A percentile compares a stretch with the other conserved stretches of the same genome.
Conservation (phyloP, 2,329 filamentous ascomycete genomes). For the Orbilia quercus region DNA sequence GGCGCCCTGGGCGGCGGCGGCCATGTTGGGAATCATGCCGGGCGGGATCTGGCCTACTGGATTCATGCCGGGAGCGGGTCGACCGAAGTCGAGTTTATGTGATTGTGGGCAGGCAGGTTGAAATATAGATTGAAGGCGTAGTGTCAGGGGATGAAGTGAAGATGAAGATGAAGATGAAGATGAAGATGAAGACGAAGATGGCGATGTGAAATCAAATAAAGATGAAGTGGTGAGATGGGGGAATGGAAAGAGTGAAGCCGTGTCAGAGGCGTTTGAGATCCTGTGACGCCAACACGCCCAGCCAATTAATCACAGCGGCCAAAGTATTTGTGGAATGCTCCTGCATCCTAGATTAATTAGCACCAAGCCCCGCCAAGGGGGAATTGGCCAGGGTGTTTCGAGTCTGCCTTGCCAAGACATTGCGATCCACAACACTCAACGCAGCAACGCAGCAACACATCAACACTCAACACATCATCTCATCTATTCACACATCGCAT, state of each 20-base stretch:
- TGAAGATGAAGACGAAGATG: not conserved
- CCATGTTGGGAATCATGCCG: conserved; percentile 33
- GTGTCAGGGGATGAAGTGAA: not conserved
- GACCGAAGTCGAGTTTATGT: too few species aligned
- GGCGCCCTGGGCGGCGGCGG: conserved; percentile 16
- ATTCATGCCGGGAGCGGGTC: conserved; percentile 21
- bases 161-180: not conserved
- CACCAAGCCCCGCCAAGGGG: too few species aligned
- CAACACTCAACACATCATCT: too few species aligned
- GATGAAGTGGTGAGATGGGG: not conserved
- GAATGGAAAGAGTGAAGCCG: conserved; percentile 1
- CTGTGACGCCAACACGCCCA: conserved; percentile 14
- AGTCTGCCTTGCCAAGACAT: conserved; percentile 29
- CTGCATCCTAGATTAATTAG: too few species aligned
- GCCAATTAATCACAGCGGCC: too few species aligned
- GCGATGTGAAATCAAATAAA: not conserved
- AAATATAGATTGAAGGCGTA: too few species aligned
- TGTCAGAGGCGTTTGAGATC: conserved; percentile 36
- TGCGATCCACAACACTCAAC: too few species aligned
- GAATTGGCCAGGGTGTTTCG: not conserved
- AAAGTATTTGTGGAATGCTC: too few species aligned
- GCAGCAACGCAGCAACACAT: too few species aligned
- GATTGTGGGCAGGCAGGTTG: too few species aligned
- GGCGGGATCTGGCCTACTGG: conserved; percentile 33
- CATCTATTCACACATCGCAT: not conserved